A percentile compares a stretch with the other conserved stretches of the same genome.
phyloP scores from a whole-genome alignment of 441 rosid species.

The Raphanus hybrid region DNA sequence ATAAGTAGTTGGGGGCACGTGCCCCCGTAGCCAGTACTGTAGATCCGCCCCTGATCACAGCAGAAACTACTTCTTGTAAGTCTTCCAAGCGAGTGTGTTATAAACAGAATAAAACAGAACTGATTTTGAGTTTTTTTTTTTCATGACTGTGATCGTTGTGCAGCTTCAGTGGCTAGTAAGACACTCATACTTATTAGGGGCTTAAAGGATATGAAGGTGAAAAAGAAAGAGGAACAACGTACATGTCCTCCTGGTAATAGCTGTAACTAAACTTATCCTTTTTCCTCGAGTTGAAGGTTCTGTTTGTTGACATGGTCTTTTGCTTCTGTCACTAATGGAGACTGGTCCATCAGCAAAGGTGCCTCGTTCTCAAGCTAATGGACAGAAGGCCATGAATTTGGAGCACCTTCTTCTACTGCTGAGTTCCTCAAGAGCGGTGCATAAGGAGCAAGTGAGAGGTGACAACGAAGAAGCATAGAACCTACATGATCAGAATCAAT shows the following conservation, averaged over 20 bases:
- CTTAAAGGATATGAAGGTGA: neutral
- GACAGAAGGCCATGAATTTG: neutral
- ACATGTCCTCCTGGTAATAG: neutral
- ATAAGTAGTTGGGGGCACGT: too few species aligned
- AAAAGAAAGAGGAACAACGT: neutral
- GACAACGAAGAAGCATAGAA: neutral
- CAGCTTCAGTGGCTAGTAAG: neutral
- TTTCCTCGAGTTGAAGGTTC: neutral
- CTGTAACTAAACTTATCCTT: neutral
- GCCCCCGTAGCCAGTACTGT: too few species aligned
- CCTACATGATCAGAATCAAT: neutral
- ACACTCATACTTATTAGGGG: neutral
- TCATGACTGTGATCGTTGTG: neutral
- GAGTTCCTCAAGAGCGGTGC: neutral
- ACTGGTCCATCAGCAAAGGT: neutral
- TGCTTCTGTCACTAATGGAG: neutral
- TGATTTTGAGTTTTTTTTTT: neutral
- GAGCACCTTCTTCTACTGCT: neutral
- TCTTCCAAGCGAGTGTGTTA: neutral
- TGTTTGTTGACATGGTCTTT: neutral
- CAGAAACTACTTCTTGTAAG: conserved; percentile 4
- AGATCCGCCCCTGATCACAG: too few species aligned
- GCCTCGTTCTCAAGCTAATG: neutral
- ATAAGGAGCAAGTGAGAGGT: conserved; percentile 1
- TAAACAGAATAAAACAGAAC: neutral